Evolutionary conservation across 208 protist genomes (phyloP), one percentile per base, ranked within the genome.

Genomic region (Strigomonas oncopelti): DNA sequence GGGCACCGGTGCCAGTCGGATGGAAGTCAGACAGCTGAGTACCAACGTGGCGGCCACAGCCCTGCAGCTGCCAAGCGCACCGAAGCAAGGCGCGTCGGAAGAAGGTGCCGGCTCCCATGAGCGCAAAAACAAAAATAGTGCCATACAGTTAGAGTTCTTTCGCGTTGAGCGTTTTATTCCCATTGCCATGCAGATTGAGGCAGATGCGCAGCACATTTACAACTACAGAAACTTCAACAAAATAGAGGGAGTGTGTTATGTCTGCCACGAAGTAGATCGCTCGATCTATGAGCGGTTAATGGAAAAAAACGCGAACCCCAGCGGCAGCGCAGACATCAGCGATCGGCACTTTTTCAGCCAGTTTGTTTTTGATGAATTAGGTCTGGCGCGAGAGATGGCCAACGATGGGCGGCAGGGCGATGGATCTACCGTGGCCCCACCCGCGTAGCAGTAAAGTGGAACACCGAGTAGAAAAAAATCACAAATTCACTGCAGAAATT

Each of bases 91-190:
- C 1, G n/a, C n/a, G 22, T 5, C 53, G 9, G 28, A 42, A 27
- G 32, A 28, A 18, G 24, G 0, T 74, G 14, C 51, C 56, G 11
- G 59, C 59, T 5, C 59, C 65, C 1, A 9, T 2, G 11, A 13
- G 27, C 29, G 32, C 31, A 63, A 27, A 28, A 66, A 38, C 42
- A 59, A 61, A 16, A 32, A 57, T 18, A 22, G 29, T 57, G 9
- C 54, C 1, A 27, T 84, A 8, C 78, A 81, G 52, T 34, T 87
- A 16, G 86, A 95, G 61, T 89, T 83, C 72, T 95, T 95, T 52
- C 80, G 85, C 0, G 90, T 95, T 3, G 90, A 95, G 69, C 76
- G 83, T 5, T 95, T 95, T 59, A 92, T 95, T 55, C 90, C 90
- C 2, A 63, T 95, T 18, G 69, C 87, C 22, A 93, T 95, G 90